Evolutionary conservation across 495 filamentous ascomycete genomes (phyloP).

Genomic region (Daldinia grandis): DNA sequence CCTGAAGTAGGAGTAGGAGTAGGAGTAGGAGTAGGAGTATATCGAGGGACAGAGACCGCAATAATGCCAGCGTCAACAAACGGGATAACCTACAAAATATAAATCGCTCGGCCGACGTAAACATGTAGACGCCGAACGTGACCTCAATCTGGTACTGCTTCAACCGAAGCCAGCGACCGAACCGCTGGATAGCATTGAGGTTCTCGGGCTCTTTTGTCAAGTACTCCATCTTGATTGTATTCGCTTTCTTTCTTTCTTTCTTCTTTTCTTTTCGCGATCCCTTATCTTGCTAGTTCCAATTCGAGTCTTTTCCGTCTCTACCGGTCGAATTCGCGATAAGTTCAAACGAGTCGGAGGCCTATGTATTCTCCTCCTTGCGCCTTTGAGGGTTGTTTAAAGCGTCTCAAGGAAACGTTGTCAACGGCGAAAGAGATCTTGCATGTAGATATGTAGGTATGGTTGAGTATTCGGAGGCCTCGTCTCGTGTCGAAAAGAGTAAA

Average conservation of each 20-base stretch:
- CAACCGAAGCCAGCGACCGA: constrained; percentile 58
- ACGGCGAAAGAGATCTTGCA: neutral
- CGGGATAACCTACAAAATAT: constrained; percentile 52
- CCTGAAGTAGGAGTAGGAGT: neutral
- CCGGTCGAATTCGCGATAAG: neutral
- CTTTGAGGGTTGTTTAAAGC: neutral
- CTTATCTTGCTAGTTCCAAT: neutral
- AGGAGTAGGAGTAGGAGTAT: neutral
- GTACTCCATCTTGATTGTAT: constrained; percentile 38
- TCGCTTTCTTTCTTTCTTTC: constrained; percentile 17
- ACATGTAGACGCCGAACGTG: constrained; percentile 59
- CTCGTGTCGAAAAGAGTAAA: neutral
- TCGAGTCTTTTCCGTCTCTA: neutral
- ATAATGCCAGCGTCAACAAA: neutral
- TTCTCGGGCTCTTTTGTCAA: constrained; percentile 44
- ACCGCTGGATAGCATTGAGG: constrained; percentile 49
- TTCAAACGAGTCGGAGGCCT: neutral
- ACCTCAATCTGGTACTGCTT: constrained; percentile 64
- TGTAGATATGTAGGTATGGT: too few species aligned
- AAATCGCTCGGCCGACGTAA: constrained; percentile 59
- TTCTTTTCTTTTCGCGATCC: neutral
- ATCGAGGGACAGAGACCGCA: neutral
- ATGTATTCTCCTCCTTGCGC: neutral
- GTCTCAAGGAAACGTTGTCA: neutral
- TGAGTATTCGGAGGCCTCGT: neutral